Evolutionary conservation across 2,329 filamentous ascomycete species (phyloP).

Genomic region (Hymenoscyphus fructigenus): DNA sequence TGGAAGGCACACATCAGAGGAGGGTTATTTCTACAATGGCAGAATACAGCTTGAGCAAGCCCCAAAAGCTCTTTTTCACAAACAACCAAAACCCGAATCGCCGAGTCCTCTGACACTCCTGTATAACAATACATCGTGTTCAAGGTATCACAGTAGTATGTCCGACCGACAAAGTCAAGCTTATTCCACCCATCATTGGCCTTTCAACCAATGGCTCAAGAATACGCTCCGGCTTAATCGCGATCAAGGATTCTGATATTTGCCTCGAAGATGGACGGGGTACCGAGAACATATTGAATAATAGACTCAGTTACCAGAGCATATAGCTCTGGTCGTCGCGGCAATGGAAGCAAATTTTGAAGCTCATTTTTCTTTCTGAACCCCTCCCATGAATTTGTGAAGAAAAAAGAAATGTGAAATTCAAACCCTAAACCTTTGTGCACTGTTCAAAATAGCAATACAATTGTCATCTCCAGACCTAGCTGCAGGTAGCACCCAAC

Average conservation of each 20-base stretch:
- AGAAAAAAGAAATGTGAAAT: conserved; percentile 1
- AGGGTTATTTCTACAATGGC: neutral
- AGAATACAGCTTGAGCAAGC: neutral
- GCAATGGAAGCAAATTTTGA: conserved; percentile 23
- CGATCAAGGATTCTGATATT: conserved; percentile 70
- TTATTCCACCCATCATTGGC: conserved; percentile 78
- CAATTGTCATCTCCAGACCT: neutral
- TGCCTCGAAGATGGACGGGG: conserved; percentile 69
- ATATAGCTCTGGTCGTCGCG: conserved; percentile 35
- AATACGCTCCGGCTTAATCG: conserved; percentile 99
- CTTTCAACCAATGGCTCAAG: conserved; percentile 80
- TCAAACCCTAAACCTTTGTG: neutral
- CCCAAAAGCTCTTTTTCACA: neutral
- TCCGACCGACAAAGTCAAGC: conserved; percentile 79
- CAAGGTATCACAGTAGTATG: conserved; percentile 24
- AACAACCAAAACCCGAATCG: neutral
- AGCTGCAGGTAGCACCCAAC: neutral
- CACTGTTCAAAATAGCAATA: neutral
- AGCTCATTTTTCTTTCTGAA: neutral
- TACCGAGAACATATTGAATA: conserved; percentile 76
- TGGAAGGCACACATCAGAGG: neutral
- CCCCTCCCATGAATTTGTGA: neutral
- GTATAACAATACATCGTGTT: neutral
- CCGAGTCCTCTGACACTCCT: neutral
- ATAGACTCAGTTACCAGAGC: conserved; percentile 59